Evolutionary conservation across 805 yeast genomes (phyloP).

Genomic region (Wickerhamomyces rabaulensis): DNA sequence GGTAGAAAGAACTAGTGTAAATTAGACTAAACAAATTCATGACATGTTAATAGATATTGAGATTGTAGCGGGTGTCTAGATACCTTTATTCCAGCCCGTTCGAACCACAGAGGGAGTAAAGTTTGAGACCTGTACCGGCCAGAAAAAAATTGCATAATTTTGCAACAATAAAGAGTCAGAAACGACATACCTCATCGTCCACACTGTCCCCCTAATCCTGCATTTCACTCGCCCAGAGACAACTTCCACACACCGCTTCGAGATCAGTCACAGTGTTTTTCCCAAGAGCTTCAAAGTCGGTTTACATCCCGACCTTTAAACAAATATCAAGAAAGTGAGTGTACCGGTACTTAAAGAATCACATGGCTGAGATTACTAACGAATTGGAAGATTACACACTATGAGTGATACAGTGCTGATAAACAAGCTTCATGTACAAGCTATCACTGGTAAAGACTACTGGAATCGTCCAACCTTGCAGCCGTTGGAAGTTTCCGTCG

Average conservation of each 20-base stretch:
- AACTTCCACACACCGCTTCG: background rate
- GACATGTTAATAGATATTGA: background rate
- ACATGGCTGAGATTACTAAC: background rate
- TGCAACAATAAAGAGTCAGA: background rate
- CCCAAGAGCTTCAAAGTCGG: background rate
- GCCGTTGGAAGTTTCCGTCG: constrained; percentile 55
- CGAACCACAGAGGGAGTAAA: background rate
- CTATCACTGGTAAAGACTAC: constrained; percentile 67
- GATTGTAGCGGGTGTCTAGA: too few relatives aligned
- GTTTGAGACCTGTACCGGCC: too few relatives aligned
- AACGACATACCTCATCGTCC: background rate
- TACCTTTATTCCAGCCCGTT: too few relatives aligned
- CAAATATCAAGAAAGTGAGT: background rate
- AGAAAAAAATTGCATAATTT: background rate
- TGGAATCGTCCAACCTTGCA: constrained; percentile 69
- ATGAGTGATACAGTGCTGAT: constrained; percentile 20
- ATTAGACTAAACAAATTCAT: background rate
- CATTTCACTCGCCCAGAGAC: background rate
- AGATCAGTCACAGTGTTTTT: background rate
- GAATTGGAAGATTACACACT: constrained; percentile 26
- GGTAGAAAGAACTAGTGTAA: constrained; percentile 34
- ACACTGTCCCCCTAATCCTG: background rate
- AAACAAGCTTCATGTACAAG: constrained; percentile 49
- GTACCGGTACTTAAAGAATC: background rate
- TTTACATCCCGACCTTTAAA: background rate